phyloP scores from a whole-genome alignment of 306 rosid genomes.

The Malus sylvestris region DNA sequence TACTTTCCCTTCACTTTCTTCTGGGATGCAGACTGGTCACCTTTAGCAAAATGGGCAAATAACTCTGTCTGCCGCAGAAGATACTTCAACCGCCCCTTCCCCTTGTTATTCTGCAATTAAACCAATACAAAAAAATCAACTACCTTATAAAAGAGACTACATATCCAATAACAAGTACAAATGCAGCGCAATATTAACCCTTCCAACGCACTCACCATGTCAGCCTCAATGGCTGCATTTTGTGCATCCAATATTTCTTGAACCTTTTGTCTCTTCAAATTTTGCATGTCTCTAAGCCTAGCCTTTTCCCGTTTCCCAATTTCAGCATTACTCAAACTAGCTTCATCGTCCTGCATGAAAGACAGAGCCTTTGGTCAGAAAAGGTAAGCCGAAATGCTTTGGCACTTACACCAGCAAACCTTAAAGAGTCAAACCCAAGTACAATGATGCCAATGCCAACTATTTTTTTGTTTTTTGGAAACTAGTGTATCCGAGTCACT shows the following conservation, averaged over 20 bases:
- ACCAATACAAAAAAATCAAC: neutral
- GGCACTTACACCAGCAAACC: neutral
- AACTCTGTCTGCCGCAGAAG: conserved; percentile 95
- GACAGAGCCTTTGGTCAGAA: neutral
- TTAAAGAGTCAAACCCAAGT: neutral
- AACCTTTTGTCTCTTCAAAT: conserved; percentile 72
- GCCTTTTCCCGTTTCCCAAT: conserved; percentile 79
- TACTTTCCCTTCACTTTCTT: conserved; percentile 85
- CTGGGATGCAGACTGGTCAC: conserved; percentile 64
- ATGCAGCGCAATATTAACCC: neutral
- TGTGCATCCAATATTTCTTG: conserved; percentile 83
- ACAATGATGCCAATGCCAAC: neutral
- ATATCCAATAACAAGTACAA: neutral
- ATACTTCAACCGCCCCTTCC: conserved; percentile 88
- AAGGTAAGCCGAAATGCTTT: neutral
- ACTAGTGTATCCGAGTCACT: too few species aligned
- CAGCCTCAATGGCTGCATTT: conserved; percentile 86
- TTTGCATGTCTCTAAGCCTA: conserved; percentile 72
- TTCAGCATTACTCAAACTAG: conserved; percentile 30
- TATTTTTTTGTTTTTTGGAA: neutral
- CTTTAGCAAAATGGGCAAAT: conserved; percentile 95
- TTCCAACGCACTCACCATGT: conserved; percentile 52
- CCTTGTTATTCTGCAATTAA: conserved; percentile 61
- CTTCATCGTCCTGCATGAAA: conserved; percentile 43
- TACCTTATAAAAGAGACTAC: neutral